These are phyloP conservation scores for Anastatica hierochuntica DNA, from an alignment of 345 rosid species.

Conservation along the genomic window DNA sequence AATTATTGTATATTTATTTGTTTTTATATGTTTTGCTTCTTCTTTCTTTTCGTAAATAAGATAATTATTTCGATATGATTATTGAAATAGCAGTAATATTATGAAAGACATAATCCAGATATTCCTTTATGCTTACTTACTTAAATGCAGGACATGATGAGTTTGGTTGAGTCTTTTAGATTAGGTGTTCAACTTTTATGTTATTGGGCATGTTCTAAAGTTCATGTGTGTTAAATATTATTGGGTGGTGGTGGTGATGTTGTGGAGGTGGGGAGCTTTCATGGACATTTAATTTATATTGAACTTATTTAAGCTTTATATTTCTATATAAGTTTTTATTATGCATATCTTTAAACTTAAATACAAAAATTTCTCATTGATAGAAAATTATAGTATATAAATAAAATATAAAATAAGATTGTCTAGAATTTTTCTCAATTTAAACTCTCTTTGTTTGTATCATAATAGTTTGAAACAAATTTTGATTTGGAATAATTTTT, in stretches of 20 bases:
- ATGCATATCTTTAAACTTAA: no score
- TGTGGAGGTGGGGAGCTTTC: constrained; percentile 11
- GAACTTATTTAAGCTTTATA: no score
- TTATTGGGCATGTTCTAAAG: constrained; percentile 13
- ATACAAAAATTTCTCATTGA: no score
- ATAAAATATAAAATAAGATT: no score
- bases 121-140: neutral
- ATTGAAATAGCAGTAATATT: no score
- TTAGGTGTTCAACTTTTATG: constrained; percentile 7
- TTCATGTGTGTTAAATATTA: constrained; percentile 12
- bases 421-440: no score
- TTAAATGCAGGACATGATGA: neutral
- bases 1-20: constrained; percentile 5
- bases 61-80: constrained; percentile 3
- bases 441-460: no score
- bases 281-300: no score
- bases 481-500: no score
- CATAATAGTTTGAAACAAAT: no score
- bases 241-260: constrained; percentile 13
- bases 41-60: neutral
- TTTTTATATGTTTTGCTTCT: neutral
- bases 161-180: constrained; percentile 1
- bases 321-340: no score
- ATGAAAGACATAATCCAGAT: neutral
- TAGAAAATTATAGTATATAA: no score